Conservation (phyloP, 108 stramenopile genomes). For the Pseudonitzschia multiseries region DNA sequence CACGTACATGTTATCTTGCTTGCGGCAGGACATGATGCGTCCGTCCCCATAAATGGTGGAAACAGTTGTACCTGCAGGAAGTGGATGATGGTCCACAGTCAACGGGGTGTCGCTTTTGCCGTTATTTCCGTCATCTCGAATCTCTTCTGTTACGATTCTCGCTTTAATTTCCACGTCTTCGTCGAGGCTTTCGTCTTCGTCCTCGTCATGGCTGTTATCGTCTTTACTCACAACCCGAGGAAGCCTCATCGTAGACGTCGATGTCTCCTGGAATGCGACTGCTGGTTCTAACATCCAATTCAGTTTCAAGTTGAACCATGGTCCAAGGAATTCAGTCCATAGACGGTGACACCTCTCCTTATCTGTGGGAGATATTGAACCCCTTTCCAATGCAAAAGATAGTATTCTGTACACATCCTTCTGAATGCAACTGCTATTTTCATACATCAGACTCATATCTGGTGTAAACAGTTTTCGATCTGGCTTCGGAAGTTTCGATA, state of each 20-base stretch:
- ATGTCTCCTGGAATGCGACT: conserved; percentile 43
- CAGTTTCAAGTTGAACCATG: conserved; percentile 71
- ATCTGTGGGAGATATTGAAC: conserved; percentile 72
- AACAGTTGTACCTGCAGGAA: conserved; percentile 67
- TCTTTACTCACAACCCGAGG: conserved; percentile 44
- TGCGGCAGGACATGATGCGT: conserved; percentile 49
- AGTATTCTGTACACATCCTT: conserved; percentile 84
- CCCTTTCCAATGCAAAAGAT: conserved; percentile 80
- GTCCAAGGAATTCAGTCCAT: conserved; percentile 87
- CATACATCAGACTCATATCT: conserved; percentile 73
- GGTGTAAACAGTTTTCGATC: conserved; percentile 80
- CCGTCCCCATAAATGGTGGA: conserved; percentile 79
- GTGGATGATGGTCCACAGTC: conserved; percentile 60
- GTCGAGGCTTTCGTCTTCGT: conserved; percentile 33
- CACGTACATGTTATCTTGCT: conserved; percentile 53
- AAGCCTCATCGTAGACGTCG: conserved; percentile 15
- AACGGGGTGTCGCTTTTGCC: conserved; percentile 21
- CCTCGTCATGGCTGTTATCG: conserved; percentile 54
- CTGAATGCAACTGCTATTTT: conserved; percentile 70
- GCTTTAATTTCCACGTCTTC: conserved; percentile 26
- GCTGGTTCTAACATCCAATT: conserved; percentile 81
- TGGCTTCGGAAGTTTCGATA: conserved; percentile 73
- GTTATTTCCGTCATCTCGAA: conserved; percentile 22
- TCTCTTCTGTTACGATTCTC: conserved; percentile 46
- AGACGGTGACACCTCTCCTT: conserved; percentile 83